Conservation (phyloP, 2,329 filamentous ascomycete genomes). For the Scedosporium minutisporum region DNA sequence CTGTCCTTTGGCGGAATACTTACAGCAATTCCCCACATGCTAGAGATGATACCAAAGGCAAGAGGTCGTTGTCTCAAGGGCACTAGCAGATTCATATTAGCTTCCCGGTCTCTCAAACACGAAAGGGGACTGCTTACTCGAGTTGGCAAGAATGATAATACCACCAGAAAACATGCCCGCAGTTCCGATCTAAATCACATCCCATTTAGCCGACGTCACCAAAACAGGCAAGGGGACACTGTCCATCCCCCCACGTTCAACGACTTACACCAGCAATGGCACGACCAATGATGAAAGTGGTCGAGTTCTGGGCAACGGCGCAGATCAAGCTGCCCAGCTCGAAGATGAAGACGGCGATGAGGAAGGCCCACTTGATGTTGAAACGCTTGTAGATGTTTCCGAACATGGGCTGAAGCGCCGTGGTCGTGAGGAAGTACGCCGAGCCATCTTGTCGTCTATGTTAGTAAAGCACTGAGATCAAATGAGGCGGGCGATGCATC, state of each 20-base stretch:
- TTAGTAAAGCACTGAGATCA: constrained; percentile 9
- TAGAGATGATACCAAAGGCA: constrained; percentile 44
- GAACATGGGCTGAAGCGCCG: constrained; percentile 39
- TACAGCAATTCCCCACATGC: constrained; percentile 45
- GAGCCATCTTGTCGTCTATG: constrained; percentile 28
- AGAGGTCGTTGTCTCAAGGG: constrained; percentile 44
- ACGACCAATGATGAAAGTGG: constrained; percentile 41
- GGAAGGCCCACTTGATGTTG: constrained; percentile 35
- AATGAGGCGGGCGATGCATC: background rate
- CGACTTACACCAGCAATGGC: constrained; percentile 35
- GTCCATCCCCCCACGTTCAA: background rate
- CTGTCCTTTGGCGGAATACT: constrained; percentile 5
- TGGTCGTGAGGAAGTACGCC: constrained; percentile 37
- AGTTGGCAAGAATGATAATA: constrained; percentile 36
- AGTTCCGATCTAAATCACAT: constrained; percentile 28
- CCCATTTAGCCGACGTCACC: background rate
- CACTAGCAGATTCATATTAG: constrained; percentile 19
- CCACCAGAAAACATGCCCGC: constrained; percentile 41
- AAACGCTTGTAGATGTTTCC: constrained; percentile 41
- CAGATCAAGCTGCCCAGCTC: constrained; percentile 34
- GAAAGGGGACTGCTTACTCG: constrained; percentile 17
- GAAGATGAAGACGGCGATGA: constrained; percentile 31
- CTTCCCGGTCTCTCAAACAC: background rate
- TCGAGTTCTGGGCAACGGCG: constrained; percentile 34
- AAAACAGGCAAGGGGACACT: too few relatives aligned